These are phyloP conservation scores for Lipomyces yamadae DNA, from an alignment of 805 yeast genomes.

Conservation along the genomic window DNA sequence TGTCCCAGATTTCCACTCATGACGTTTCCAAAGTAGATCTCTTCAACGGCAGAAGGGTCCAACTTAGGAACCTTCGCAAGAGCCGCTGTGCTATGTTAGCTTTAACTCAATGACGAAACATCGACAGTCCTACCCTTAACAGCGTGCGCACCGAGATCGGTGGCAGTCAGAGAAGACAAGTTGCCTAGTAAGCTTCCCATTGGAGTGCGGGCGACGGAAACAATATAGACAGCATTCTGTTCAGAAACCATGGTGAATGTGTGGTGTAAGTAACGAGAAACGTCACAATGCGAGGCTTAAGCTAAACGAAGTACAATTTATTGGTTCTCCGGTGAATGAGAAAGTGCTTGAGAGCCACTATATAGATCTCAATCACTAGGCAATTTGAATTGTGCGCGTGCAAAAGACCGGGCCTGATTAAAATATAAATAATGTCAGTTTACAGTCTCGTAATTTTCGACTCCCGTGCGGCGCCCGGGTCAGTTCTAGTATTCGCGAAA, in stretches of 20 bases:
- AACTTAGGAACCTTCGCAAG: constrained; percentile 84
- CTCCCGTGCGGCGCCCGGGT: too few relatives aligned
- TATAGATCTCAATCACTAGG: too few relatives aligned
- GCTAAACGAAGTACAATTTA: neutral
- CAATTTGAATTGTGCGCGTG: neutral
- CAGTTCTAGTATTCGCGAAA: neutral
- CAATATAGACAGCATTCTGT: constrained; percentile 71
- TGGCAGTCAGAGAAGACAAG: constrained; percentile 72
- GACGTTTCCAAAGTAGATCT: constrained; percentile 88
- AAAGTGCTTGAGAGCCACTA: neutral
- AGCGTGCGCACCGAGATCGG: constrained; percentile 91
- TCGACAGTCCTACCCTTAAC: constrained; percentile 54
- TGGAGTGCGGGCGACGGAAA: constrained; percentile 91
- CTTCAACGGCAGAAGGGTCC: constrained; percentile 79
- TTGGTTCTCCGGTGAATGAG: neutral
- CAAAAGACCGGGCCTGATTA: too few relatives aligned
- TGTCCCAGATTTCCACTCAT: constrained; percentile 92
- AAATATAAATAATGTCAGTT: too few relatives aligned
- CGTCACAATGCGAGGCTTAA: too few relatives aligned
- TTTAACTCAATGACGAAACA: neutral
- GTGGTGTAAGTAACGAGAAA: too few relatives aligned
- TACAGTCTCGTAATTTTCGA: too few relatives aligned
- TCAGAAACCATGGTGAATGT: constrained; percentile 25
- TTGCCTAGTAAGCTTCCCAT: constrained; percentile 92
- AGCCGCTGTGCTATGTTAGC: constrained; percentile 55